Percentiles rank a stretch among this genome's conserved stretches.
Evolutionary conservation across 441 rosid genomes (phyloP).

Genomic region (Pelargonium cotyledonis): DNA sequence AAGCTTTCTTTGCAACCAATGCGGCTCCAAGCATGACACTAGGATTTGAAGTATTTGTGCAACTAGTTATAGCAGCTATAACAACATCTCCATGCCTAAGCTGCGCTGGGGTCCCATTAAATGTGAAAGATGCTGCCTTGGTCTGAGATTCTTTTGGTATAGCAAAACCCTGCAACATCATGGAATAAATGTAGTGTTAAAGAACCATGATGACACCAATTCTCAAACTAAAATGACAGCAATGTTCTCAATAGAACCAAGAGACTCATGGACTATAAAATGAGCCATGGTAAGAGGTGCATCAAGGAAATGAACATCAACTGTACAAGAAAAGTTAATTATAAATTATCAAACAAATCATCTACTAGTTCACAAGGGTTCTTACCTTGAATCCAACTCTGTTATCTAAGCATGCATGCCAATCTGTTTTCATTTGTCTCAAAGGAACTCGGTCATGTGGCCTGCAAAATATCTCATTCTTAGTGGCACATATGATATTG

Average conservation of each 20-base stretch:
- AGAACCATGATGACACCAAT: neutral
- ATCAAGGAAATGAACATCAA: neutral
- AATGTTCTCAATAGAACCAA: neutral
- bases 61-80: constrained; percentile 94
- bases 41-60: constrained; percentile 95
- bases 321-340: neutral
- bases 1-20: constrained; percentile 87
- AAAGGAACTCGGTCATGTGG: constrained; percentile 84
- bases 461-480: constrained; percentile 36
- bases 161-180: constrained; percentile 66
- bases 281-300: neutral
- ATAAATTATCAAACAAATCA: neutral
- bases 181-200: neutral
- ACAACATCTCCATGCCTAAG: constrained; percentile 90
- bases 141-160: constrained; percentile 72
- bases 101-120: constrained; percentile 59
- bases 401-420: constrained; percentile 88
- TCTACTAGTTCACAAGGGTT: constrained; percentile 13
- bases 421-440: constrained; percentile 87
- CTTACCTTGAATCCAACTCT: constrained; percentile 88
- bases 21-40: constrained; percentile 98
- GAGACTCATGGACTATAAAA: neutral
- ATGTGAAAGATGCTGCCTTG: constrained; percentile 64
- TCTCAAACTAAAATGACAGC: neutral
- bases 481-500: constrained; percentile 6